Percentiles rank a stretch among this genome's conserved stretches.
These are phyloP conservation scores for Garcia nutans DNA, from an alignment of 345 rosid species.

Conservation along the genomic window DNA sequence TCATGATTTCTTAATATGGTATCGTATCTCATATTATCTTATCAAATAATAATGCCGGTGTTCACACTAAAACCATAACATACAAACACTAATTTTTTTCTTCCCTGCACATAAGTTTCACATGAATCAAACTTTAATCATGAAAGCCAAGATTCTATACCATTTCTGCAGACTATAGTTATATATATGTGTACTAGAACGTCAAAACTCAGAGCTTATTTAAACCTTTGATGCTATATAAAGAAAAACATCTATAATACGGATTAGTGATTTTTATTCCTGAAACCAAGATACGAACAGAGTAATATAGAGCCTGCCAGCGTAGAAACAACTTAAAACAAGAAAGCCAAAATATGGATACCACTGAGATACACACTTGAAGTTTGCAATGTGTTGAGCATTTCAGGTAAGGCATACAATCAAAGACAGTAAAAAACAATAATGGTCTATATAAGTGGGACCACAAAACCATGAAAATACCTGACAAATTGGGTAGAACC, in stretches of 20 bases:
- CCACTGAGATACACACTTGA: not conserved
- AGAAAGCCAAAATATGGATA: not conserved
- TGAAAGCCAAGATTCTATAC: not conserved
- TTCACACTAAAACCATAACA: not conserved
- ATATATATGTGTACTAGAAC: not conserved
- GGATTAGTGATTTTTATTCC: not conserved
- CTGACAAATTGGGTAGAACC: constrained; percentile 68
- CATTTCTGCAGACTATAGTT: not conserved
- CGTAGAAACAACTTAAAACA: not conserved
- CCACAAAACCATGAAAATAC: constrained; percentile 28
- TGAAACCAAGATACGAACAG: not conserved
- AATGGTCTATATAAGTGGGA: not conserved
- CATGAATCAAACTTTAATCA: not conserved
- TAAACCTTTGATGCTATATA: not conserved
- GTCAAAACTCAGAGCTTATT: not conserved
- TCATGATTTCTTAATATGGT: not conserved
- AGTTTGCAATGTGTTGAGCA: not conserved
- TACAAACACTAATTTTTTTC: not conserved
- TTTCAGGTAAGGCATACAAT: constrained; percentile 1
- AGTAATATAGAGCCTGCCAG: not conserved
- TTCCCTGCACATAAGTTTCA: not conserved
- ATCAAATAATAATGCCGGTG: not conserved
- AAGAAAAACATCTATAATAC: not conserved
- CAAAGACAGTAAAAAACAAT: not conserved
- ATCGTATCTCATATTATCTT: not conserved